These are phyloP conservation scores for Fusarium tricinctum DNA, from an alignment of 2,329 filamentous ascomycete species.

Conservation along the genomic window DNA sequence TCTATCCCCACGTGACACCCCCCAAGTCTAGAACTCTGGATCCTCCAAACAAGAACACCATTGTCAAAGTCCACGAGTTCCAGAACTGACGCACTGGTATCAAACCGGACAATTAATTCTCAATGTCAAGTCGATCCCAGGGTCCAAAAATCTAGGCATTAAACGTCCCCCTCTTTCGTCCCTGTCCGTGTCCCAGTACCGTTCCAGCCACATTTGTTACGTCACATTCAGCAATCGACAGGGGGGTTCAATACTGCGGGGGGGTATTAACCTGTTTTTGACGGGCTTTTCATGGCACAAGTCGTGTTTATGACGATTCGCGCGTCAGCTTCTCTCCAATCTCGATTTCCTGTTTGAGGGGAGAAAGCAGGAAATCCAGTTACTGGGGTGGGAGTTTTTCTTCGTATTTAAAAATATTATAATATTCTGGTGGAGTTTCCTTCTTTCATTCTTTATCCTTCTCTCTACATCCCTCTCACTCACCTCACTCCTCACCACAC, in stretches of 20 bases:
- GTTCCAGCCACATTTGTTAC: conserved; percentile 9
- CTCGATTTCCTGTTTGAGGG: conserved; percentile 29
- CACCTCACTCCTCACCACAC: background rate
- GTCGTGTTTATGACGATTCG: conserved; percentile 39
- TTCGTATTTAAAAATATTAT: conserved; percentile 23
- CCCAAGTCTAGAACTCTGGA: background rate
- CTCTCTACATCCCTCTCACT: conserved; percentile 22
- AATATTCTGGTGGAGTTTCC: conserved; percentile 21
- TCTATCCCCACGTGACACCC: background rate
- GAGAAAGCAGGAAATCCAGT: conserved; percentile 21
- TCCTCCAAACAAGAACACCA: background rate
- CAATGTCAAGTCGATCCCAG: background rate
- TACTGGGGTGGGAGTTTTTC: background rate
- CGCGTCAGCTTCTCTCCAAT: conserved; percentile 33
- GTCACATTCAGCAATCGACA: conserved; percentile 13
- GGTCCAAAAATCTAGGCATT: background rate
- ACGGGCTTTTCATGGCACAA: conserved; percentile 21
- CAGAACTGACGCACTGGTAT: background rate
- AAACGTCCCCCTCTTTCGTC: background rate
- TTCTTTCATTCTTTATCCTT: conserved; percentile 21
- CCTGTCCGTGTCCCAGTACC: background rate
- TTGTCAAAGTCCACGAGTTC: background rate
- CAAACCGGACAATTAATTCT: background rate
- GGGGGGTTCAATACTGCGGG: background rate
- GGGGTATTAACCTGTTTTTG: background rate